phyloP scores from a whole-genome alignment of 2,329 filamentous ascomycete species.

The Zymoseptoria brevis region DNA sequence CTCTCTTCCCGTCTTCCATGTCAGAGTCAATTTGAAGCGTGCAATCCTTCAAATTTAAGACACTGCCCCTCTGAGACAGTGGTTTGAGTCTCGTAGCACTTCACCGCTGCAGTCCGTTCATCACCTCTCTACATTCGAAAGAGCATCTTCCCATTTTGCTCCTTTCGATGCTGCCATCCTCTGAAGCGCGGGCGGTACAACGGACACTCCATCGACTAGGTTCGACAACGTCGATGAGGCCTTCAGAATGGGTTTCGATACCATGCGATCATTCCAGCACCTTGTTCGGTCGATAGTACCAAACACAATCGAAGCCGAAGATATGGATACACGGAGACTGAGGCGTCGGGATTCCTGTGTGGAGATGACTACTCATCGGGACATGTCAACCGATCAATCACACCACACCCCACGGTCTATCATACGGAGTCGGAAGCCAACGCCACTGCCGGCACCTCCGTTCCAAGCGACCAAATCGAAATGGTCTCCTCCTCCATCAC shows the following conservation, averaged over 20 bases:
- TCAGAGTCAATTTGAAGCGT: not conserved
- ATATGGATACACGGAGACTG: conserved; percentile 6
- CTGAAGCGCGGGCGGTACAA: not conserved
- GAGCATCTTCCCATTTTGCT: not conserved
- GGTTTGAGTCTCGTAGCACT: not conserved
- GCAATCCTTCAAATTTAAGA: not conserved
- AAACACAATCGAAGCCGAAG: conserved; percentile 3
- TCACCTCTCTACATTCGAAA: not conserved
- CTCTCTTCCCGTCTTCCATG: not conserved
- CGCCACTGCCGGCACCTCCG: conserved; percentile 11
- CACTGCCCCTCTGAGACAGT: not conserved
- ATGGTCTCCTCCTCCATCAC: conserved; percentile 28
- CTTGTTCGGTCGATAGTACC: conserved; percentile 10
- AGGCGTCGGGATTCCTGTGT: conserved; percentile 18
- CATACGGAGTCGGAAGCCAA: not conserved
- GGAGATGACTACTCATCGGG: conserved; percentile 1
- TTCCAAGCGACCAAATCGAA: conserved; percentile 23
- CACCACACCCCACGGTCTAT: not conserved
- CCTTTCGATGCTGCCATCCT: not conserved
- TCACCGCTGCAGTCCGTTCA: not conserved
- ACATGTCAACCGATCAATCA: conserved; percentile 2
- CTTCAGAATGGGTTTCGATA: conserved; percentile 17
- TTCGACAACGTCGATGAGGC: not conserved
- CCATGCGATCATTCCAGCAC: conserved; percentile 16
- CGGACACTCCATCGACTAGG: not conserved